Conservation (phyloP, 176 grass and related monocot species). For the Phragmites australis region DNA sequence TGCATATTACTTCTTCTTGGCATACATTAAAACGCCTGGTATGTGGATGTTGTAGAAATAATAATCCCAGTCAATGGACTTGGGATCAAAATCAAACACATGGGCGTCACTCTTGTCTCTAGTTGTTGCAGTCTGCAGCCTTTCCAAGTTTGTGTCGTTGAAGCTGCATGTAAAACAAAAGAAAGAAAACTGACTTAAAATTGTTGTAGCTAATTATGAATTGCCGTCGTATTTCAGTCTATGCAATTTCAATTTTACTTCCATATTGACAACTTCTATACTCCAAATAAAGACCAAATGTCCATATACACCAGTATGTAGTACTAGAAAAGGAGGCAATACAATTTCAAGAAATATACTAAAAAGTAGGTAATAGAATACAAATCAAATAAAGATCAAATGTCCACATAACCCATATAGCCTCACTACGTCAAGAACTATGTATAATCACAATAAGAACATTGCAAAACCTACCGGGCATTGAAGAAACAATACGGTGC, state of each 20-base stretch:
- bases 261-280: background rate
- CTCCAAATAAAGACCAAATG: background rate
- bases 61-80: conserved; percentile 8
- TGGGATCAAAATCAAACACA: background rate
- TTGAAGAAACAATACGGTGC: background rate
- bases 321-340: too few species aligned
- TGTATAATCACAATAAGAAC: background rate
- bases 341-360: background rate
- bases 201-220: too few species aligned
- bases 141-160: background rate
- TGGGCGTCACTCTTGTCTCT: background rate
- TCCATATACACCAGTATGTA: background rate
- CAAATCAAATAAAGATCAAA: background rate
- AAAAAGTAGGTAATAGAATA: background rate
- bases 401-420: background rate
- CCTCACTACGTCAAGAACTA: background rate
- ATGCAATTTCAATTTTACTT: background rate
- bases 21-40: background rate
- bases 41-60: conserved; percentile 20
- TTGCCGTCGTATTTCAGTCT: too few species aligned
- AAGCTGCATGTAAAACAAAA: background rate
- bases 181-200: background rate
- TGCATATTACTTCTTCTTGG: background rate
- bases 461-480: background rate
- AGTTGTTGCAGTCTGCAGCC: background rate